phyloP scores from a whole-genome alignment of 345 rosid species.

The Eutrema japonicum region DNA sequence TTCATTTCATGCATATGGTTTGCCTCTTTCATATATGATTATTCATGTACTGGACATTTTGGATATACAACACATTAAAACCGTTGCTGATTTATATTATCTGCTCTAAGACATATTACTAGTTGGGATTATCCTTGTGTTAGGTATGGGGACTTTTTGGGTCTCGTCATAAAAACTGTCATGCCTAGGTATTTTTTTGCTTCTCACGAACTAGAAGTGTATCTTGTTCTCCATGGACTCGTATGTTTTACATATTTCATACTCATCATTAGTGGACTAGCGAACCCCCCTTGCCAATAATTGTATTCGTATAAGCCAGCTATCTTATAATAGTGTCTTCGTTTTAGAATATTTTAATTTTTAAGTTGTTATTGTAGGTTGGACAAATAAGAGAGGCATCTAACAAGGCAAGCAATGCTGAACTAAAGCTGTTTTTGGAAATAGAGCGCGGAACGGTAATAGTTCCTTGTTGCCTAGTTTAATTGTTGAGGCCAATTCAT shows the following conservation, averaged over 20 bases:
- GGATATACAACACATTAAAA: neutral
- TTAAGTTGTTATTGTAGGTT: conserved; percentile 57
- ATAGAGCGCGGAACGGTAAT: conserved; percentile 77
- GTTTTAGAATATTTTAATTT: conserved; percentile 1
- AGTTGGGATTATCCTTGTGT: conserved; percentile 13
- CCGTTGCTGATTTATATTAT: conserved; percentile 11
- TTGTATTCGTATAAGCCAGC: conserved; percentile 5
- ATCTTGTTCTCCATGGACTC: neutral
- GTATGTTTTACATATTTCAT: conserved; percentile 2
- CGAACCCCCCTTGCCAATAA: conserved; percentile 4
- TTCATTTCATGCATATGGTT: conserved; percentile 4
- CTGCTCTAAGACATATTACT: conserved; percentile 11
- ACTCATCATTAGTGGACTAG: conserved; percentile 6
- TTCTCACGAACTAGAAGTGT: conserved; percentile 9
- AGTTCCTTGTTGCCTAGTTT: conserved; percentile 28
- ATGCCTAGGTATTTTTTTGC: conserved; percentile 10
- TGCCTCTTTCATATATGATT: conserved; percentile 16
- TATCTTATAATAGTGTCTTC: conserved; percentile 4
- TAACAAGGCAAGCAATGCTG: conserved; percentile 78
- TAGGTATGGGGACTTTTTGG: conserved; percentile 18
- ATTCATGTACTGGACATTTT: neutral
- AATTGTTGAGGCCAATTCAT: neutral
- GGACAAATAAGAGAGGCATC: conserved; percentile 88
- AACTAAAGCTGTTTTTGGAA: conserved; percentile 89
- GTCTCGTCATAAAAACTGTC: conserved; percentile 11